Evolutionary conservation across 441 rosid species (phyloP).

Genomic region (Kokia cookei): DNA sequence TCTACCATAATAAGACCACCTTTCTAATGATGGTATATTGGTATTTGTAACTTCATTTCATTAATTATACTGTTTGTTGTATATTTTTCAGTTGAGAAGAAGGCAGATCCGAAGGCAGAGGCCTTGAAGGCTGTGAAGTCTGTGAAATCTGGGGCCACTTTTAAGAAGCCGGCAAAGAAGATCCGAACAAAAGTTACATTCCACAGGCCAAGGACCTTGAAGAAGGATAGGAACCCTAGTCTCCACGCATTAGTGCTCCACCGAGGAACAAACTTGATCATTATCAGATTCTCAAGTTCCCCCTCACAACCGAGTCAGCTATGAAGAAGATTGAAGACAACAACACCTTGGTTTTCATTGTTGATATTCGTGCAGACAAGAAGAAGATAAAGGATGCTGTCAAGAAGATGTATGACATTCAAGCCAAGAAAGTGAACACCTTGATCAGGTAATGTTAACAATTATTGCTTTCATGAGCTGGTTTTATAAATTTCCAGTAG

Average conservation of each 20-base stretch:
- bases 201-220: constrained; percentile 81
- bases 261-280: constrained; percentile 79
- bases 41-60: background rate
- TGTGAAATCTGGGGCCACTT: constrained; percentile 69
- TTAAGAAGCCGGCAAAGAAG: constrained; percentile 78
- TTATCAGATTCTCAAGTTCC: constrained; percentile 69
- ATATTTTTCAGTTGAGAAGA: constrained; percentile 42
- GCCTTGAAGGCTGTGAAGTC: constrained; percentile 86
- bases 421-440: constrained; percentile 92
- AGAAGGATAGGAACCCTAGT: constrained; percentile 62
- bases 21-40: background rate
- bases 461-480: background rate
- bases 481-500: background rate
- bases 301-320: constrained; percentile 78
- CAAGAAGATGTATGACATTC: constrained; percentile 96
- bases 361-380: constrained; percentile 89
- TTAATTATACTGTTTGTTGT: background rate
- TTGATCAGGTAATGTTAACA: constrained; percentile 59
- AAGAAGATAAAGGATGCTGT: constrained; percentile 92
- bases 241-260: constrained; percentile 64
- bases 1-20: background rate
- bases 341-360: constrained; percentile 96
- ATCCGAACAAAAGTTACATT: constrained; percentile 84
- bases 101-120: constrained; percentile 76
- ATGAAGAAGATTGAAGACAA: constrained; percentile 91